Base-by-base conservation (phyloP, 768 basidiomycete species). In the Grammothele lineata region DNA sequence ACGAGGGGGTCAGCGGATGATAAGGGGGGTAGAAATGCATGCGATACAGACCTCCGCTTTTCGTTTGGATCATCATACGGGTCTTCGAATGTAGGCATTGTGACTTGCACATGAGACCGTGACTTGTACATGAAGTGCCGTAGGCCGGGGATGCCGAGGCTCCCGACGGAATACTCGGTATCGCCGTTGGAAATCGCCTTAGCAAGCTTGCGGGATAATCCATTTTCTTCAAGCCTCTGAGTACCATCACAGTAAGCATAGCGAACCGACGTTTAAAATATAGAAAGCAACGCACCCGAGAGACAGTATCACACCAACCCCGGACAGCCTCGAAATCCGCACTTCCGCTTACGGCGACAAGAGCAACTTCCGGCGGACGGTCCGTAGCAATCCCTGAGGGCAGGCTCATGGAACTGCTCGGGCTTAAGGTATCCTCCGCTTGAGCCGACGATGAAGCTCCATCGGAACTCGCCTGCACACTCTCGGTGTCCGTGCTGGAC, bases 71-170 rank as follows among this genome's bases (percentile, higher is more conserved):
- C 71, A 35, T 85, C 80, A 57, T 96, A 95, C 5, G 87, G 88
- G 15, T 88, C 89, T 60, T 93, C 91, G 64, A 85, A 94, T n/a
- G 66, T 62, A 3, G 96, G 93, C 53, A 75, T 68, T 0, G 94
- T 96, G 27, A 95, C 76, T 62, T 99, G 96, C 17, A 99, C 93
- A 57, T 90, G 81, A 6, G 78, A 71, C 11, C 91, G 76, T 9
- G 89, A 91, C 68, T 97, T 97, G 73, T 97, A 98, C 39, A 97
- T 69, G 61, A 97, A 99, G 64, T 99, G 96, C 24, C 90, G 80
- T 23, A 98, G 67, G 2, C 93, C 93, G 3, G 92, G 92, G 53
- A 95, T 85, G n/a, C 81, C 80, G 10, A 97, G 68, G 45, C 87
- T 84, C 3, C 81, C 81, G 45, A 84, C 78, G 6, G 78, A 73